Conservation (phyloP, 176 grass and related monocot species). For the Ensete glaucum region DNA sequence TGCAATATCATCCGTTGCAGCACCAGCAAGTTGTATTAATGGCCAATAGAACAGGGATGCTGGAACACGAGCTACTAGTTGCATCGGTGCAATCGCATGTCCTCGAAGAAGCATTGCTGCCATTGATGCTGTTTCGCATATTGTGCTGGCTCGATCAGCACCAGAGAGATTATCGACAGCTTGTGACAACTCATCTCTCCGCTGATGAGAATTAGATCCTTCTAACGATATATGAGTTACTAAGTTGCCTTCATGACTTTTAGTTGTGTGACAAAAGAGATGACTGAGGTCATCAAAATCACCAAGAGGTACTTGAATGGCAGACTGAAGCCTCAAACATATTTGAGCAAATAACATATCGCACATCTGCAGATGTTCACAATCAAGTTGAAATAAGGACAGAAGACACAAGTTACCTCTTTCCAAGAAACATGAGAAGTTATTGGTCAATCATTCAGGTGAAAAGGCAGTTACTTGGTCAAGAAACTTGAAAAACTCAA, state of each 20-base stretch:
- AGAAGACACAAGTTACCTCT: not conserved
- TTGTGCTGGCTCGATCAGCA: conserved; percentile 28
- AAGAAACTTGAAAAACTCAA: not conserved
- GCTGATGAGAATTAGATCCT: conserved; percentile 34
- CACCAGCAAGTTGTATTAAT: conserved; percentile 91
- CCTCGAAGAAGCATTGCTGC: conserved; percentile 82
- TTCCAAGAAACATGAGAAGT: not conserved
- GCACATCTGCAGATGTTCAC: conserved; percentile 59
- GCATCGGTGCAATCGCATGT: conserved; percentile 78
- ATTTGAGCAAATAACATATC: conserved; percentile 94
- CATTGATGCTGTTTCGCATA: conserved; percentile 62
- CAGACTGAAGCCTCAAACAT: conserved; percentile 56
- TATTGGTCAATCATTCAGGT: not conserved
- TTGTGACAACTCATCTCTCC: conserved; percentile 38
- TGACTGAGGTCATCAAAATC: conserved; percentile 52
- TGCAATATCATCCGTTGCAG: conserved; percentile 94
- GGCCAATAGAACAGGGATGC: conserved; percentile 94
- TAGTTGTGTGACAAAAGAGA: conserved; percentile 55
- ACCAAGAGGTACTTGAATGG: conserved; percentile 37
- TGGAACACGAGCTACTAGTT: conserved; percentile 79
- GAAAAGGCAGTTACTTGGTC: not conserved
- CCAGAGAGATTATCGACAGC: conserved; percentile 26
- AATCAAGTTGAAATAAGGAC: conserved; percentile 7
- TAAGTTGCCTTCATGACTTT: conserved; percentile 32
- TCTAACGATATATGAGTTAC: conserved; percentile 36